Evolutionary conservation across 2,329 filamentous ascomycete genomes (phyloP).

Genomic region (Colletotrichum caudatum): DNA sequence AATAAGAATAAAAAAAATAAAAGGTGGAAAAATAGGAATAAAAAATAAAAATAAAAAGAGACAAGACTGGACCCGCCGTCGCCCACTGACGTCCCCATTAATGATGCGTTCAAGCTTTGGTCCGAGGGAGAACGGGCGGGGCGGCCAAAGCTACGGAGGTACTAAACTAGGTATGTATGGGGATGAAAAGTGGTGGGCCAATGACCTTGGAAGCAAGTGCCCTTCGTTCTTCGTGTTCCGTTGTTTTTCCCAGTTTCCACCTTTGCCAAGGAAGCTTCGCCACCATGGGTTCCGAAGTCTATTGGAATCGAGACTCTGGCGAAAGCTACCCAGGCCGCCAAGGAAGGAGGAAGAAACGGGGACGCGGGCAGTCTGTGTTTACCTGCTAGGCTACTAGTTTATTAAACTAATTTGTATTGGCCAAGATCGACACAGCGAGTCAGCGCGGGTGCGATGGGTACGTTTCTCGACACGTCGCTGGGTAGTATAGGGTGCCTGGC

Average conservation of each 20-base stretch:
- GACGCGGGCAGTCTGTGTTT: slow-evolving; percentile 13
- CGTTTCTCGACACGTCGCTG: neutral
- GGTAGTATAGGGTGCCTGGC: neutral
- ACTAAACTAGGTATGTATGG: no score
- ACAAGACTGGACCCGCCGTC: no score
- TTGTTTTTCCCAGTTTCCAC: slow-evolving; percentile 3
- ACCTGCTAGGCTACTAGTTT: slow-evolving; percentile 4
- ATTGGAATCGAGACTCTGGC: neutral
- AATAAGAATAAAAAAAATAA: neutral
- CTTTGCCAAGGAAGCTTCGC: slow-evolving; percentile 42
- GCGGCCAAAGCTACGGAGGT: neutral
- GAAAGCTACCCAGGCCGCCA: neutral
- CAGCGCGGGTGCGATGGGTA: slow-evolving; percentile 2
- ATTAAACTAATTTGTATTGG: neutral
- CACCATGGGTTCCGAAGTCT: slow-evolving; percentile 23
- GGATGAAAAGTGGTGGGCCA: slow-evolving; percentile 1
- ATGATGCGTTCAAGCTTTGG: slow-evolving; percentile 12
- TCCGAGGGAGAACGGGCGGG: neutral
- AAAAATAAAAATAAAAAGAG: neutral
- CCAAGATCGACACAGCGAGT: slow-evolving; percentile 21
- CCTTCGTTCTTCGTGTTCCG: slow-evolving; percentile 6
- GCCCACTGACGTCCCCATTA: neutral
- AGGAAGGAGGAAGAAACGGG: neutral
- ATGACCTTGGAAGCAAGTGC: slow-evolving; percentile 15
- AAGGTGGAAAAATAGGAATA: neutral